Evolutionary conservation across 352 stramenopile genomes (phyloP), one percentile per base, ranked within the genome.

Genomic region (Pythium phragmiticola): DNA sequence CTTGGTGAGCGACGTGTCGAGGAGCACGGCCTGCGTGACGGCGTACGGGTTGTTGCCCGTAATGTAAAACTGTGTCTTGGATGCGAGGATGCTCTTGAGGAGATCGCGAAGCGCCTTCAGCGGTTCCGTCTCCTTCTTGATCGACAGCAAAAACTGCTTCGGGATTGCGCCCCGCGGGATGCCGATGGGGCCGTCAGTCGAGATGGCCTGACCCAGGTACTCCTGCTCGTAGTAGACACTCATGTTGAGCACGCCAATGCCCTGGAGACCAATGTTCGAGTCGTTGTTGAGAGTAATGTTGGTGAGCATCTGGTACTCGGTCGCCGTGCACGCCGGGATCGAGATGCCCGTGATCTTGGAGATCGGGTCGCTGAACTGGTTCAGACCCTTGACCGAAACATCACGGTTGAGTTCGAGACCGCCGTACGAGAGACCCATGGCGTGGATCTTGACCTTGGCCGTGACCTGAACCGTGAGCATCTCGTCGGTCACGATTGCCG

Each of bases 191-290:
- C 42, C 52, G 54, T 64, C 39, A 9, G 48, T 77, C 57, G 9
- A 77, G 51, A 66, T 49, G 69, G 42, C 77, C 60, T 89, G 86
- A 16, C 82, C 82, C 37, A 92, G 60, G 65, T 87, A 92, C 28
- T 75, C 70, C 39, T 85, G 55, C 13, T 69, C 61, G 65, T 82
- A 87, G 74, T 89, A 89, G 34, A 92, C 60, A 17, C 70, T 88
- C 64, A 92, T 63, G 64, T 90, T 92, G 48, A 92, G 76, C 47
- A 70, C 63, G 42, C 79, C 83, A 30, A 92, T 75, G 61, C 81
- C 76, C 47, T 84, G 63, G 21, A 89, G 60, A 12, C 78, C 78
- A 58, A 89, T 73, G 36, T 69, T 52, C 19, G 73, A 66, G 56
- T 73, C 64, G 65, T 86, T 85, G 54, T 74, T 67, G 36, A 90